Evolutionary conservation across 2,329 filamentous ascomycete genomes (phyloP).

Genomic region (Polychaeton citri): DNA sequence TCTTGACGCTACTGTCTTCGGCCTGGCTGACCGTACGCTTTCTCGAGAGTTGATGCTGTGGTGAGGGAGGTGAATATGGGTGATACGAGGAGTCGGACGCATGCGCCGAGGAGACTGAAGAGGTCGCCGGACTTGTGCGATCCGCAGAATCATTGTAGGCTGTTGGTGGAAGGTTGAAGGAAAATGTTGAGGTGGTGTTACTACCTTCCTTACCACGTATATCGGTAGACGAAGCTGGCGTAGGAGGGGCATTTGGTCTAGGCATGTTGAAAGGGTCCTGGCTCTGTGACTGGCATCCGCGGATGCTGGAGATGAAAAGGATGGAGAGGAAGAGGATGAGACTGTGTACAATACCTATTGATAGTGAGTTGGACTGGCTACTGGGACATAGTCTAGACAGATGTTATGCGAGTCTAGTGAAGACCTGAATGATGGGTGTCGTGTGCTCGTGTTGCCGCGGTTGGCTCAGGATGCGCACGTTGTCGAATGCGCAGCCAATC

Average conservation of each 20-base stretch:
- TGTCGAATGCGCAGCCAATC: too few species aligned
- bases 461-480: too few species aligned
- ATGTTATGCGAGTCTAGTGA: too few species aligned
- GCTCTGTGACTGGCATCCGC: neutral
- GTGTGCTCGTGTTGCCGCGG: too few species aligned
- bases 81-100: slow-evolving; percentile 40
- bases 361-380: too few species aligned
- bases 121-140: slow-evolving; percentile 26
- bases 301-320: neutral
- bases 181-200: slow-evolving; percentile 8
- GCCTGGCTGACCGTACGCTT: slow-evolving; percentile 19
- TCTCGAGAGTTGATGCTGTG: slow-evolving; percentile 21
- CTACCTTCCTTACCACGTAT: slow-evolving; percentile 58
- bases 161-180: slow-evolving; percentile 66
- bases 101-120: slow-evolving; percentile 34
- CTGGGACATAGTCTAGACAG: too few species aligned
- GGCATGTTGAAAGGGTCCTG: slow-evolving; percentile 39
- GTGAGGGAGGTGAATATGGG: slow-evolving; percentile 31
- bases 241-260: slow-evolving; percentile 53
- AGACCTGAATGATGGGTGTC: too few species aligned
- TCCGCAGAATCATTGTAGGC: slow-evolving; percentile 38
- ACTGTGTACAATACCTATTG: too few species aligned
- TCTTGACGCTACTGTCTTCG: slow-evolving; percentile 8
- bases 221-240: slow-evolving; percentile 67
- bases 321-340: too few species aligned